Evolutionary conservation across 331 rosid genomes (phyloP), one percentile per base, ranked within the genome.

Genomic region (Spiraea crenata): DNA sequence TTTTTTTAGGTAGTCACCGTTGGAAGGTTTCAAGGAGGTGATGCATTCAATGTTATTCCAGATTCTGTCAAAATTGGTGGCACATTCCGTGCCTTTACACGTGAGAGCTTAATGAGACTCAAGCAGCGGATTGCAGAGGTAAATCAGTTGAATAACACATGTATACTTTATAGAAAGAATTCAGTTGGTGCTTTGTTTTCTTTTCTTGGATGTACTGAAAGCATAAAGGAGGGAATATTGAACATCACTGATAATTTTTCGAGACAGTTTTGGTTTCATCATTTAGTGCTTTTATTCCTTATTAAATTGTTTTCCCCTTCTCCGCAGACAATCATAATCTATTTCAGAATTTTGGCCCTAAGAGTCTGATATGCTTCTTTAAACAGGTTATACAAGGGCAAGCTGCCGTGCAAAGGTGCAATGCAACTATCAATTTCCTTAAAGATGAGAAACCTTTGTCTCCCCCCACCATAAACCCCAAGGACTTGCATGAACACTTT

Each of bases 1-100:
- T 13, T 60, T 57, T 51, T 73, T 62, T 82, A 92, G 98, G 96
- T 88, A 41, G 87, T 92, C 67, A 90, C 98, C 0, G 84, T 90
- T 38, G 87, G 85, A 11, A 90, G 76, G 58, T 82, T 90, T 77
- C 88, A 88, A 78, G 98, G 98, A 67, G 98, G 96, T 71, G 92
- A 83, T 49, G 96, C 98, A 16, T 86, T 88, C 79, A 92, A 92
- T 70, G 89, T 92, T 54, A 92, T 92, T 82, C 98, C 98, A n/a
- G 98, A 92, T 82, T 86, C 85, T 60, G 95, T 92, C 67, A 83
- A 86, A 15, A 84, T 90, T 55, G 96, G 90, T 34, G 98, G 98
- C 77, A 90, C 98, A 54, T 90, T 86, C 74, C 92, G 96, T 37
- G 90, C 92, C 70, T 87, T 92, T 72, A 72, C 85, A 13, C 78